Evolutionary conservation across 495 filamentous ascomycete genomes (phyloP).

Genomic region (Podospora australis): DNA sequence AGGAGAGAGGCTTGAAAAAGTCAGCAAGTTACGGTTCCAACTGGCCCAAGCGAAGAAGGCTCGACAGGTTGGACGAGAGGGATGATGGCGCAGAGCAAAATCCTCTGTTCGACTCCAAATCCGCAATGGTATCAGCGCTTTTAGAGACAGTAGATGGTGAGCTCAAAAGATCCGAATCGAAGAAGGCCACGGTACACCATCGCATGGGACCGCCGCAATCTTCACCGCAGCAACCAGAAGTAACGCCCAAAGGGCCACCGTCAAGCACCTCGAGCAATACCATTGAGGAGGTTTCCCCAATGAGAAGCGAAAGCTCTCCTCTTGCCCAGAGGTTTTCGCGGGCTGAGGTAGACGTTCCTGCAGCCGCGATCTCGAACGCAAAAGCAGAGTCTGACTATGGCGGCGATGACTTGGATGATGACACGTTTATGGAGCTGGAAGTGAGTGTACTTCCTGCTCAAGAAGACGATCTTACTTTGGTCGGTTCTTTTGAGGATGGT

Average conservation of each 20-base stretch:
- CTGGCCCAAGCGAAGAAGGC: constrained; percentile 56
- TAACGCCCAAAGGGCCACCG: no score
- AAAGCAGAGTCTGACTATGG: constrained; percentile 39
- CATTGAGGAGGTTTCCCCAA: constrained; percentile 31
- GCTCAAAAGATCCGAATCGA: constrained; percentile 26
- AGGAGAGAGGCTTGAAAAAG: constrained; percentile 53
- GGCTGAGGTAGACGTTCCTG: constrained; percentile 12
- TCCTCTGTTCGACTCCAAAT: constrained; percentile 40
- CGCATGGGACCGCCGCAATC: no score
- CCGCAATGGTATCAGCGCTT: constrained; percentile 39
- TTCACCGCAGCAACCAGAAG: no score
- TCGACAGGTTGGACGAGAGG: constrained; percentile 23
- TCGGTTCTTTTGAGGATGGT: constrained; percentile 33
- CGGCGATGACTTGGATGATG: constrained; percentile 45
- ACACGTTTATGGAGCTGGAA: constrained; percentile 48
- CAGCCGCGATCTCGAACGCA: constrained; percentile 4
- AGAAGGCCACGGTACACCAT: constrained; percentile 13
- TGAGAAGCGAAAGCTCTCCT: constrained; percentile 12
- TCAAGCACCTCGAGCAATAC: no score
- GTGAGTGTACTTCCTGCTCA: constrained; percentile 30
- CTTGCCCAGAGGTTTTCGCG: constrained; percentile 5
- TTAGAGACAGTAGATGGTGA: constrained; percentile 38
- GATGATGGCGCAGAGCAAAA: constrained; percentile 9
- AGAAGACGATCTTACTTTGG: constrained; percentile 42
- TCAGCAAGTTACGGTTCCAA: constrained; percentile 67